phyloP scores from a whole-genome alignment of 345 rosid species.

The Toxicodendron radicans region DNA sequence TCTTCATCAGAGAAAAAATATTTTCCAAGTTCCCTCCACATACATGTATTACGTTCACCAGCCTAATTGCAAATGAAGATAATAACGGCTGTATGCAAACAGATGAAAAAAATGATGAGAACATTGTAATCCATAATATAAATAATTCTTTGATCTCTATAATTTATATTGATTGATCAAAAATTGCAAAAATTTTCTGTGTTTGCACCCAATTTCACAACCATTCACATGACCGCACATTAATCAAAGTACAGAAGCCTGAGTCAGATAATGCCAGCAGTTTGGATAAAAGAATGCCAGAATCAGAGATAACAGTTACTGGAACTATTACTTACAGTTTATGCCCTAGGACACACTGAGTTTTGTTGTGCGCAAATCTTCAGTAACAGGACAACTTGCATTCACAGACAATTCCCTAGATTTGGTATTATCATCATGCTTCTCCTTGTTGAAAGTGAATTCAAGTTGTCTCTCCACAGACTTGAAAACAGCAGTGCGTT shows the following conservation, averaged over 20 bases:
- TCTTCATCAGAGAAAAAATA: no score
- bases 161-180: background rate
- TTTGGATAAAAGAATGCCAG: background rate
- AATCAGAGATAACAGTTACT: background rate
- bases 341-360: conserved; percentile 37
- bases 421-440: conserved; percentile 38
- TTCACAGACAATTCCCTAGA: conserved; percentile 34
- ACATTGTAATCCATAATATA: no score
- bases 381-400: conserved; percentile 30
- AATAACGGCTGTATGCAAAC: background rate
- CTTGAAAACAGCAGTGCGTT: conserved; percentile 72
- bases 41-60: background rate
- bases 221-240: background rate
- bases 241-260: background rate
- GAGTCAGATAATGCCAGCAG: background rate
- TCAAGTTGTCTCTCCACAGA: conserved; percentile 90
- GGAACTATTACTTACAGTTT: conserved; percentile 34
- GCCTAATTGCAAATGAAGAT: background rate
- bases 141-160: background rate
- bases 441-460: conserved; percentile 54
- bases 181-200: background rate
- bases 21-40: background rate
- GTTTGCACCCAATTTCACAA: background rate
- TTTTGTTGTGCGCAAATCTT: conserved; percentile 36
- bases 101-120: background rate